These are phyloP conservation scores for Prunus fruticosa DNA, from an alignment of 306 rosid species.

Conservation along the genomic window DNA sequence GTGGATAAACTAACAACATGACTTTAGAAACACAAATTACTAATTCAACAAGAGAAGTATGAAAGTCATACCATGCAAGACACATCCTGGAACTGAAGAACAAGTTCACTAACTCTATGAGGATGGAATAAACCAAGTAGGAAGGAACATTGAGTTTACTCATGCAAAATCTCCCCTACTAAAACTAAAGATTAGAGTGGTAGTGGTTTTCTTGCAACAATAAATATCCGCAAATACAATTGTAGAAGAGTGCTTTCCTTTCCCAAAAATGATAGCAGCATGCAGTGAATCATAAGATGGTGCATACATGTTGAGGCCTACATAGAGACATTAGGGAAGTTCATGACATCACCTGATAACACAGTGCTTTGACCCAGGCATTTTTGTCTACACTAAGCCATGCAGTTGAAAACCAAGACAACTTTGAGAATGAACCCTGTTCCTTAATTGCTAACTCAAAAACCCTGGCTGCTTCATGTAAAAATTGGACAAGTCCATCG, in stretches of 20 bases:
- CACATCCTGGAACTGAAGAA: background rate
- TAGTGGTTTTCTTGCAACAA: background rate
- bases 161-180: background rate
- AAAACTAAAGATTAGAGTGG: background rate
- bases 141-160: background rate
- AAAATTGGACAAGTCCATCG: conserved; percentile 77
- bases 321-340: background rate
- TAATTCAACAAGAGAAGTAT: background rate
- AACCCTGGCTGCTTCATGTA: conserved; percentile 89
- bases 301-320: background rate
- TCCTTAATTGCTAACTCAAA: conserved; percentile 88
- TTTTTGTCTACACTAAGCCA: conserved; percentile 90
- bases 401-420: conserved; percentile 74
- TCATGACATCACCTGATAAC: conserved; percentile 70
- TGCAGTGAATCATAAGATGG: conserved; percentile 4
- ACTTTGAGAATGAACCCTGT: conserved; percentile 49
- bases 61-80: background rate
- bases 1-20: background rate
- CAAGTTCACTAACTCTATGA: background rate
- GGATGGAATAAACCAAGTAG: background rate
- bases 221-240: background rate
- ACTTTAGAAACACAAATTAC: background rate
- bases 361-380: conserved; percentile 78
- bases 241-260: background rate
- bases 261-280: background rate